A percentile compares a stretch with the other conserved stretches of the same genome.
Conservation (phyloP, 2,329 filamentous ascomycete genomes). For the Xylariaceae sp. region DNA sequence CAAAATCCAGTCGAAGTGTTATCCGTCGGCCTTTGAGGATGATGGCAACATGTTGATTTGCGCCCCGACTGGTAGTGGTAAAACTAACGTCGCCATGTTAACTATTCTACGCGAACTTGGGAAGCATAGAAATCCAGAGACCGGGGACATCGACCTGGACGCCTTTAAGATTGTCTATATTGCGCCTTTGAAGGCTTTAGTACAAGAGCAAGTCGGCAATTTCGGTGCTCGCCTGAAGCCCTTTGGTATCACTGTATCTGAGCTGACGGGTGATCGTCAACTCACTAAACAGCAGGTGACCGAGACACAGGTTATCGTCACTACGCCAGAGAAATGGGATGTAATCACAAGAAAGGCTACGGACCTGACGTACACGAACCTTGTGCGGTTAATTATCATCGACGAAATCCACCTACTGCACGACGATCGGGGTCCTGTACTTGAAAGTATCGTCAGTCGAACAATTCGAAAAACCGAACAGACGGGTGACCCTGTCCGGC, state of each 20-base stretch:
- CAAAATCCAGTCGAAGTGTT: slow-evolving; percentile 93
- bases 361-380: slow-evolving; percentile 91
- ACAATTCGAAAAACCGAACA: slow-evolving; percentile 92
- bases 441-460: slow-evolving; percentile 93
- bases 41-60: slow-evolving; percentile 98
- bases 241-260: slow-evolving; percentile 89
- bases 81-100: slow-evolving; percentile 98
- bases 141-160: slow-evolving; percentile 91
- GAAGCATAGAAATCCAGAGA: slow-evolving; percentile 82
- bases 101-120: slow-evolving; percentile 94
- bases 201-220: slow-evolving; percentile 97
- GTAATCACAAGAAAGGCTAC: slow-evolving; percentile 98
- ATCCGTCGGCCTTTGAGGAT: slow-evolving; percentile 80
- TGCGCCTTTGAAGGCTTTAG: slow-evolving; percentile 87
- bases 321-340: slow-evolving; percentile 98
- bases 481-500: slow-evolving; percentile 84
- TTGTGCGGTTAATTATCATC: slow-evolving; percentile 94
- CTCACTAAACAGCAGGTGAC: slow-evolving; percentile 98
- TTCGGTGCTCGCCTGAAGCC: slow-evolving; percentile 86
- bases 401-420: slow-evolving; percentile 97
- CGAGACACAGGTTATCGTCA: slow-evolving; percentile 96
- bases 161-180: slow-evolving; percentile 99
- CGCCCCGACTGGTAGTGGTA: slow-evolving; percentile 93
- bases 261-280: slow-evolving; percentile 94
- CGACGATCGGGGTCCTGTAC: slow-evolving; percentile 91